A percentile compares a stretch with the other conserved stretches of the same genome.
Conservation (phyloP, 371 early-diverging fungal genomes). For the Mucor indicus region DNA sequence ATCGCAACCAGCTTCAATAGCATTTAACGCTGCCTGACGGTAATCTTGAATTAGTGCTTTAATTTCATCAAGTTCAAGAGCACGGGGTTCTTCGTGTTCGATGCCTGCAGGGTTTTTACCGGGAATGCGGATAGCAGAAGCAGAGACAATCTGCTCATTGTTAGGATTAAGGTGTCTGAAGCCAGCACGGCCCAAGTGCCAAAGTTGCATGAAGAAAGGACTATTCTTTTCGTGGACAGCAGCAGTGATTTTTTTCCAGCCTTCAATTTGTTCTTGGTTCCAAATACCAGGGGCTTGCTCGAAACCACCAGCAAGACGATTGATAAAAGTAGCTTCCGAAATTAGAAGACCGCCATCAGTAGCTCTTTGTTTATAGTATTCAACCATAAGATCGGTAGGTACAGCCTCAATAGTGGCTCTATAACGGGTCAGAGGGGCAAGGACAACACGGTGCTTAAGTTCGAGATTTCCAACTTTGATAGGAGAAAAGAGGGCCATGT, state of each 20-base stretch:
- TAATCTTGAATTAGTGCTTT: slow-evolving; percentile 52
- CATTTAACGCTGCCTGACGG: slow-evolving; percentile 41
- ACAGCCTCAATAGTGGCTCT: slow-evolving; percentile 26
- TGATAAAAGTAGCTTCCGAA: slow-evolving; percentile 48
- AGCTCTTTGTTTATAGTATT: slow-evolving; percentile 57
- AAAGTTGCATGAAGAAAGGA: slow-evolving; percentile 52
- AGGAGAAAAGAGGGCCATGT: too few relatives aligned
- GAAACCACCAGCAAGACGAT: slow-evolving; percentile 27
- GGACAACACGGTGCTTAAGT: slow-evolving; percentile 48
- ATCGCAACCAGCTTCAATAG: slow-evolving; percentile 54
- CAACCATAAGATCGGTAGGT: slow-evolving; percentile 36
- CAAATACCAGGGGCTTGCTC: slow-evolving; percentile 39
- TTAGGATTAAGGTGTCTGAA: background rate
- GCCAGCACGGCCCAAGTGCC: slow-evolving; percentile 30
- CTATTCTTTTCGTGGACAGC: slow-evolving; percentile 56
- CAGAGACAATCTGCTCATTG: slow-evolving; percentile 1
- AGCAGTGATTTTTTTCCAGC: slow-evolving; percentile 53
- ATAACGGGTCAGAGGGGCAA: slow-evolving; percentile 50
- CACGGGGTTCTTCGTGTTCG: slow-evolving; percentile 23
- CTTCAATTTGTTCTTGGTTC: slow-evolving; percentile 43
- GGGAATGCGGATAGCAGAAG: background rate
- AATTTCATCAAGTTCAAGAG: slow-evolving; percentile 63
- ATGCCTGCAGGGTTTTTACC: background rate
- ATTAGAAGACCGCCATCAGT: slow-evolving; percentile 51
- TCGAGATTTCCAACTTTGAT: too few relatives aligned